A percentile compares a stretch with the other conserved stretches of the same genome.
These are phyloP conservation scores for Apiospora sp. DNA, from an alignment of 2,329 filamentous ascomycete species.

Conservation along the genomic window DNA sequence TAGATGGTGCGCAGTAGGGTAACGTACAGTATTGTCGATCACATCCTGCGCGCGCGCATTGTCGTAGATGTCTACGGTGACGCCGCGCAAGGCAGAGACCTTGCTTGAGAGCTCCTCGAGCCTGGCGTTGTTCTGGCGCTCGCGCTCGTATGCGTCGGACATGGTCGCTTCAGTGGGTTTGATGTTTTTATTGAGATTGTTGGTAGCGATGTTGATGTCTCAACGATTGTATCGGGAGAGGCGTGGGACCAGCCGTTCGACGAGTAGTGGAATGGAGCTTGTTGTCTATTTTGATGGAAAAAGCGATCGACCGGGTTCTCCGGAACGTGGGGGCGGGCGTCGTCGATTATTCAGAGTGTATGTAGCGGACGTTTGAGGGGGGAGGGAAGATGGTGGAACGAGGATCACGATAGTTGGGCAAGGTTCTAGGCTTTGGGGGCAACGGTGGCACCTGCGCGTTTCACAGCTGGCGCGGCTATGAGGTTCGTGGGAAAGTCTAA, in stretches of 20 bases:
- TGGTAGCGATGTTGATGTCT: not conserved
- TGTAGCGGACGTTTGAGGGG: not conserved
- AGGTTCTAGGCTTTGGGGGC: slow-evolving; percentile 1
- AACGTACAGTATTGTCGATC: slow-evolving; percentile 83
- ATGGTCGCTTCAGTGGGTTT: slow-evolving; percentile 50
- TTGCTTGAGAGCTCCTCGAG: slow-evolving; percentile 91
- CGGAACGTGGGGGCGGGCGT: not conserved
- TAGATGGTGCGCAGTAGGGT: not conserved
- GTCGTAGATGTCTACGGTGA: slow-evolving; percentile 98
- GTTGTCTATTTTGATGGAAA: not conserved
- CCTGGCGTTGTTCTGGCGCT: slow-evolving; percentile 92
- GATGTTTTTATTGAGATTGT: not conserved
- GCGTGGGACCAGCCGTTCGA: not conserved
- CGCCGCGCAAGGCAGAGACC: slow-evolving; percentile 88
- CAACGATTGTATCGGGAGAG: not conserved
- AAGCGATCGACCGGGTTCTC: not conserved
- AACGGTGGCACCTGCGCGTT: slow-evolving; percentile 16
- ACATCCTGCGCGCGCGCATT: slow-evolving; percentile 88
- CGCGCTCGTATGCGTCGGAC: slow-evolving; percentile 81
- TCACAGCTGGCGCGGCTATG: slow-evolving; percentile 7
- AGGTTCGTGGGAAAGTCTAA: slow-evolving; percentile 13
- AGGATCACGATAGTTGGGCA: slow-evolving; percentile 12
- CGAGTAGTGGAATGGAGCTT: not conserved
- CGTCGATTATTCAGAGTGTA: too few species aligned
- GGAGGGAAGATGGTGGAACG: slow-evolving; percentile 16